Base-by-base conservation (phyloP, 106 monocot species). In the Hemerocallis citrina region DNA sequence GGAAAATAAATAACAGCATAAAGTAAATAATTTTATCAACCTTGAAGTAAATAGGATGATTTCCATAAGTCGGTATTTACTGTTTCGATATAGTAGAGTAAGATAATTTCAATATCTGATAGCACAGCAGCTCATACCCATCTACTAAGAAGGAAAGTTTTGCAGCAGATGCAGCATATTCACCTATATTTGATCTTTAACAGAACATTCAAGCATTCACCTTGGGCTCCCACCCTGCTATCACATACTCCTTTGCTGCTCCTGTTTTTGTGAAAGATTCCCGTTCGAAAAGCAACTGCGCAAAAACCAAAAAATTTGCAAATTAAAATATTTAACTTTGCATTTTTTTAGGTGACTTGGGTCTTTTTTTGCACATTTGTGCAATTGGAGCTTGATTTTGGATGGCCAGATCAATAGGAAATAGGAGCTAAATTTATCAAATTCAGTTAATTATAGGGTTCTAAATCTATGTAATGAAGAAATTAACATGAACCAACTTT, bases 161-260 rank as follows among this genome's bases (percentile, higher is more conserved):
- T 24, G 24, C 23, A 24, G 50, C 29, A 52, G 29, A 10, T 29
- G 6, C 30, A 14, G 30, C 52, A 52, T 52, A 52, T 52, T 52
- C 13, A 52, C 0, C 13, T 30, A 52, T 52, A 29, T 14, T 16
- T 14, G 23, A 14, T 50, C 9, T 14, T 29, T 7, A 56, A 7
- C 34, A 56, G 34, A 56, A 34, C 47, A n/a, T 32, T 78, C 57
- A 87, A 31, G 79, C 79, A 63, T 78, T 79, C 1, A 88, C 87
- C 25, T 88, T 88, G 36, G 87, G 79, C 19, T 58, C 81, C 89
- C 89, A 85, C 3, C 81, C 89, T 25, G 84, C 84, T 27, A 89
- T 73, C 49, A 85, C 72, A 34, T 78, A 42, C 46, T 89, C 81
- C 64, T 78, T 81, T 17, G 73, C 72, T n/a, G 78, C 68, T 60